These are phyloP conservation scores for Fusarium odoratissimum DNA, from an alignment of 2,329 filamentous ascomycete species.

Conservation along the genomic window DNA sequence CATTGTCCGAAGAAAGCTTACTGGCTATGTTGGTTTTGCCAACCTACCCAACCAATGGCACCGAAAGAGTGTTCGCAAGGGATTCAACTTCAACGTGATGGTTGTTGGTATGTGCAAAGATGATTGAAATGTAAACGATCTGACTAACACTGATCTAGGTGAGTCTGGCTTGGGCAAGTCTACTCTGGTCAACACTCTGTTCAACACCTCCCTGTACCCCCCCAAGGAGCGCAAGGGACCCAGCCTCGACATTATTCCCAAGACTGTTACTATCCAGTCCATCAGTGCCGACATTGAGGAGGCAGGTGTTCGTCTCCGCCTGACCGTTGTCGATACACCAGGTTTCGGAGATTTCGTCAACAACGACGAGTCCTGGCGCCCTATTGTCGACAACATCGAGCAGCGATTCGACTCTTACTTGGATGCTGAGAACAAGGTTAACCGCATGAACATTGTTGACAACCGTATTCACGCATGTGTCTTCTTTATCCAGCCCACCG, in stretches of 20 bases:
- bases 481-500: constrained; percentile 99
- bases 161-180: constrained; percentile 99
- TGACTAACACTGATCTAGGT: constrained; percentile 65
- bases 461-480: constrained; percentile 99
- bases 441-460: constrained; percentile 99
- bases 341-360: constrained; percentile 99
- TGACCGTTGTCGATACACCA: constrained; percentile 97
- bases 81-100: constrained; percentile 99
- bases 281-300: constrained; percentile 98
- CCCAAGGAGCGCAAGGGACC: constrained; percentile 98
- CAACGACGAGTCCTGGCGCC: constrained; percentile 99
- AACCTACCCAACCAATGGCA: constrained; percentile 99
- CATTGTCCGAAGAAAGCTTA: constrained; percentile 97
- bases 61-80: constrained; percentile 99
- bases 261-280: constrained; percentile 94
- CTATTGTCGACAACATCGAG: constrained; percentile 99
- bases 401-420: constrained; percentile 98
- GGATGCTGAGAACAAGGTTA: constrained; percentile 99
- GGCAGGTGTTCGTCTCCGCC: constrained; percentile 93
- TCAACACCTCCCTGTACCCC: constrained; percentile 99
- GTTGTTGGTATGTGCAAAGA: constrained; percentile 83
- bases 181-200: constrained; percentile 97
- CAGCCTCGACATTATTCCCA: constrained; percentile 97
- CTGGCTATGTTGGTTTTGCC: constrained; percentile 97
- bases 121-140: neutral